Evolutionary conservation across 306 rosid species (phyloP).

Genomic region (Rosa rugosa): DNA sequence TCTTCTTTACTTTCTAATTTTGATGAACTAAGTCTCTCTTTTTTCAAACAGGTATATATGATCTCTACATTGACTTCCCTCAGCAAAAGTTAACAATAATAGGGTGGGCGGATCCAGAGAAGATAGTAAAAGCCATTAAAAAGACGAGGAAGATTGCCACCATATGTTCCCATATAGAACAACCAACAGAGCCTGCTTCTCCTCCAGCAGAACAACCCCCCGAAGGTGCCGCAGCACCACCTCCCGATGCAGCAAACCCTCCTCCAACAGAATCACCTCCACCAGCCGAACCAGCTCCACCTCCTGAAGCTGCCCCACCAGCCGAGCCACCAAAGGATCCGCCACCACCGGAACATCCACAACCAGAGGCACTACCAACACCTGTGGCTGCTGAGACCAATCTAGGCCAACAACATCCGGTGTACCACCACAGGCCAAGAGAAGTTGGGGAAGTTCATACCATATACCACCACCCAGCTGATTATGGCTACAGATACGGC

Average conservation of each 20-base stretch:
- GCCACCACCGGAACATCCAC: slow-evolving; percentile 25
- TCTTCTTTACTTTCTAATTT: not conserved
- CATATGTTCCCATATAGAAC: slow-evolving; percentile 57
- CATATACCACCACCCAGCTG: slow-evolving; percentile 44
- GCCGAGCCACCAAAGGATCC: slow-evolving; percentile 38
- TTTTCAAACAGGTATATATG: slow-evolving; percentile 61
- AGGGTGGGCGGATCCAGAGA: slow-evolving; percentile 91
- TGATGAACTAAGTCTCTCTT: slow-evolving; percentile 2
- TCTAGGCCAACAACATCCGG: slow-evolving; percentile 26
- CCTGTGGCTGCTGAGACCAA: slow-evolving; percentile 31
- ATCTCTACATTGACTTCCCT: slow-evolving; percentile 59
- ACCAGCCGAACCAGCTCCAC: slow-evolving; percentile 28
- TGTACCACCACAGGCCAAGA: slow-evolving; percentile 31
- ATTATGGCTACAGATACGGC: slow-evolving; percentile 38
- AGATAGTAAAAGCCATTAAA: slow-evolving; percentile 70
- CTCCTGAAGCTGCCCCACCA: slow-evolving; percentile 19
- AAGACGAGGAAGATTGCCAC: slow-evolving; percentile 79
- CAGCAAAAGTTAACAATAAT: slow-evolving; percentile 66
- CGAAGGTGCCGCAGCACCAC: slow-evolving; percentile 24
- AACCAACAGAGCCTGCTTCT: slow-evolving; percentile 38
- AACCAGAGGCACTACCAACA: slow-evolving; percentile 26
- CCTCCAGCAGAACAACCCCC: slow-evolving; percentile 33
- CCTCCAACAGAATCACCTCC: slow-evolving; percentile 27
- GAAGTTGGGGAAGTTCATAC: slow-evolving; percentile 46
- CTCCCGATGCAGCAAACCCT: slow-evolving; percentile 26